phyloP scores from a whole-genome alignment of 2,329 filamentous ascomycete genomes.

The Diaporthe eres region DNA sequence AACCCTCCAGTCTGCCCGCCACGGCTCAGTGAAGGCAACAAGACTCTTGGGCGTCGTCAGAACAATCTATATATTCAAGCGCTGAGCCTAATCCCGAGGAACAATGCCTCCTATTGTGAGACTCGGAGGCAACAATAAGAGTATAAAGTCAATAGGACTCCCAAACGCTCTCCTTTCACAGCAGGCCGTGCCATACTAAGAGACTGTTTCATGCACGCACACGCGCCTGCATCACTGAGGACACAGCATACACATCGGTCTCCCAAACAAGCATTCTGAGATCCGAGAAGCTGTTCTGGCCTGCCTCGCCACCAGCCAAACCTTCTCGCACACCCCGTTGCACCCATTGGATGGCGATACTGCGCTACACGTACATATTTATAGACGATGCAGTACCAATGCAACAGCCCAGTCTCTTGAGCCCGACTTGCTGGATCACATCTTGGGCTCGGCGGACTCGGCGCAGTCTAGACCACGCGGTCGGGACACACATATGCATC shows the following conservation, averaged over 20 bases:
- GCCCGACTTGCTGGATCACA: constrained; percentile 9
- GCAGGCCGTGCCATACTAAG: not conserved
- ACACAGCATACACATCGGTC: not conserved
- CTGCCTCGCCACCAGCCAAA: not conserved
- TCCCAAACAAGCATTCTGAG: not conserved
- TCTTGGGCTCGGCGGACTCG: not conserved
- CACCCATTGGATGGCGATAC: not conserved
- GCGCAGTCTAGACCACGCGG: constrained; percentile 15
- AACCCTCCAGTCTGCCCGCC: not conserved
- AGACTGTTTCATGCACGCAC: constrained; percentile 17
- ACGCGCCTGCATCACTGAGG: not conserved
- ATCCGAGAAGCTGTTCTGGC: not conserved
- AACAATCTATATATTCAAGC: not conserved
- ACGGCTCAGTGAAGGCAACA: not conserved
- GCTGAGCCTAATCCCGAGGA: not conserved
- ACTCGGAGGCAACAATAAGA: not conserved
- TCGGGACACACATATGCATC: constrained; percentile 14
- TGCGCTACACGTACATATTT: not conserved
- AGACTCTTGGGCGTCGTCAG: constrained; percentile 11
- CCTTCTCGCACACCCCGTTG: not conserved
- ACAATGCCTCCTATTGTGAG: not conserved
- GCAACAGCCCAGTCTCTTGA: constrained; percentile 5
- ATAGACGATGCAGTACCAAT: not conserved
- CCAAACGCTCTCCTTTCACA: not conserved
- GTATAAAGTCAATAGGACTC: not conserved